Conservation (phyloP, 140 eudicot genomes). For the Ambrosia hybrid region DNA sequence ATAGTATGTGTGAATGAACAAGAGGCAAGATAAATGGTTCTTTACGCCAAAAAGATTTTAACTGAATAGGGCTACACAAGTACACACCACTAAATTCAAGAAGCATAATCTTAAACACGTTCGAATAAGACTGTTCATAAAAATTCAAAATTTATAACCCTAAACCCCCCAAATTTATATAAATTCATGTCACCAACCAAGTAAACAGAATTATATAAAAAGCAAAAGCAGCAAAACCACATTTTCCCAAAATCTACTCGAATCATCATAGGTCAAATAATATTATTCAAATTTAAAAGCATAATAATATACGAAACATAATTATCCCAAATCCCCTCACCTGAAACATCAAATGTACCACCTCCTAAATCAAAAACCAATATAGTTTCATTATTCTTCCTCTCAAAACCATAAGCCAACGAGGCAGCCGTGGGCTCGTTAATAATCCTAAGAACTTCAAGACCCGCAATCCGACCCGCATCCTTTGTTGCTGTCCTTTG, state of each 20-base stretch:
- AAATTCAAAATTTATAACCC: not conserved
- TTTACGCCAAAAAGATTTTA: no score
- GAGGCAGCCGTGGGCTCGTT: slow-evolving; percentile 99
- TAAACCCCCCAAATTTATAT: not conserved
- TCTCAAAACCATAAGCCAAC: slow-evolving; percentile 89
- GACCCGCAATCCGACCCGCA: slow-evolving; percentile 92
- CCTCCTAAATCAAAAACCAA: slow-evolving; percentile 89
- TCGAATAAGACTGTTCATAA: not conserved
- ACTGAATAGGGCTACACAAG: not conserved
- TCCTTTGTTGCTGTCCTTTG: slow-evolving; percentile 94
- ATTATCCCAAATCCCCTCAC: slow-evolving; percentile 35
- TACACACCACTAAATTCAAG: slow-evolving; percentile 10
- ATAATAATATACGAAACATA: not conserved
- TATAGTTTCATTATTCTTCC: slow-evolving; percentile 79
- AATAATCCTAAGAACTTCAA: slow-evolving; percentile 85
- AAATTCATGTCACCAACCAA: not conserved
- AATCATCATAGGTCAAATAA: not conserved
- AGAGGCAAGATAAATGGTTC: no score
- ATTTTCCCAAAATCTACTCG: not conserved
- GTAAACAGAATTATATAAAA: not conserved
- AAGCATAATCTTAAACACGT: not conserved
- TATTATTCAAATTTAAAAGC: not conserved
- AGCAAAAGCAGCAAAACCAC: not conserved
- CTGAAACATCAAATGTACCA: slow-evolving; percentile 95
- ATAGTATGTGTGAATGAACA: not conserved